Conservation (phyloP, 768 basidiomycete species). For the Leccinellum luteum region DNA sequence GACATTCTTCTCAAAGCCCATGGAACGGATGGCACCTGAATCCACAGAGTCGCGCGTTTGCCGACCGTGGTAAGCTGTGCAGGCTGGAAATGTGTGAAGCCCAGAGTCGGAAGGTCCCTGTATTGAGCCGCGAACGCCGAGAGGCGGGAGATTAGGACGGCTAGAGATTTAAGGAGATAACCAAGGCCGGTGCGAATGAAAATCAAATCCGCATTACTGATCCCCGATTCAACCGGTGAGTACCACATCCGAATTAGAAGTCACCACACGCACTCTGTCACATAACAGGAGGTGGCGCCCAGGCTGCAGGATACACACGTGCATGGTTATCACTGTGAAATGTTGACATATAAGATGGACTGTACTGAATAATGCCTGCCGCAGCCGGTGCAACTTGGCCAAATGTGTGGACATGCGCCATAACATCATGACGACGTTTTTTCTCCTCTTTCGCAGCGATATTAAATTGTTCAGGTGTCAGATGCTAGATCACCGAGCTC, state of each 20-base stretch:
- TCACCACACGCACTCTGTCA: constrained; percentile 76
- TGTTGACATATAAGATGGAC: constrained; percentile 13
- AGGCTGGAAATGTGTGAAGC: constrained; percentile 99
- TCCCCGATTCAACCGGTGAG: constrained; percentile 12
- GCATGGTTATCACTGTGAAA: constrained; percentile 11
- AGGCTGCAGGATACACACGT: constrained; percentile 46
- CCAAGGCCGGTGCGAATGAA: constrained; percentile 88
- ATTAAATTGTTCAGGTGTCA: constrained; percentile 88
- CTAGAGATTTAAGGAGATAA: constrained; percentile 84
- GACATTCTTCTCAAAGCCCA: neutral
- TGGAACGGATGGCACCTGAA: constrained; percentile 57
- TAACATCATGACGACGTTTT: constrained; percentile 96
- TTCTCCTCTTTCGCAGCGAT: constrained; percentile 94
- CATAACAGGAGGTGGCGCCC: constrained; percentile 98
- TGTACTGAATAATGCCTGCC: constrained; percentile 92
- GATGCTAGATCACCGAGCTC: constrained; percentile 44
- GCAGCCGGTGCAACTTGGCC: constrained; percentile 91
- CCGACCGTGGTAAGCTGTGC: constrained; percentile 98
- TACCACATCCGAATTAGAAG: constrained; percentile 1
- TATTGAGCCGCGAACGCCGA: constrained; percentile 82
- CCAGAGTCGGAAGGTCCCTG: constrained; percentile 86
- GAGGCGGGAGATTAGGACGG: constrained; percentile 85
- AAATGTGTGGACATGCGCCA: constrained; percentile 99
- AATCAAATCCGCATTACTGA: constrained; percentile 96
- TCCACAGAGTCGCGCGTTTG: constrained; percentile 94